Conservation (phyloP, 306 rosid species). For the Chamaecrista fasciculata region DNA sequence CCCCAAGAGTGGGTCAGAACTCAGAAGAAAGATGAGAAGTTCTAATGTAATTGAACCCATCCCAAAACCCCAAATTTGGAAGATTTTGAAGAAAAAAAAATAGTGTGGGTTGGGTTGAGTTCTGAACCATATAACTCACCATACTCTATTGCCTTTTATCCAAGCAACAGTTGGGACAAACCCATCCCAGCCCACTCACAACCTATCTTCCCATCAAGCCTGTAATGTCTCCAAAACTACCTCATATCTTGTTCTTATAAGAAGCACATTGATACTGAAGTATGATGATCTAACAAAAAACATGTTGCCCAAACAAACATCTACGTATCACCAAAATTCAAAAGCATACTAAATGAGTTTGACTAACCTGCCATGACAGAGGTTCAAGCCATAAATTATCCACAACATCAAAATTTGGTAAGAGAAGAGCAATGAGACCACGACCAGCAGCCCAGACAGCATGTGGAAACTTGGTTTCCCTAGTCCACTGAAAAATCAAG, state of each 20-base stretch:
- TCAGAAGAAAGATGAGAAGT: too few relatives aligned
- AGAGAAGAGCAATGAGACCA: conserved; percentile 72
- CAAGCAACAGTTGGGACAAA: too few relatives aligned
- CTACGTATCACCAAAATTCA: background rate
- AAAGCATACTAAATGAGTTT: conserved; percentile 23
- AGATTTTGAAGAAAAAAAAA: too few relatives aligned
- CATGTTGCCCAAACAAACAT: background rate
- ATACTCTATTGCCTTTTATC: too few relatives aligned
- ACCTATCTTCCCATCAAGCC: too few relatives aligned
- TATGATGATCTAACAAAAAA: background rate
- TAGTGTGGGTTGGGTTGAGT: too few relatives aligned
- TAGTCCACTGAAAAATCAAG: conserved; percentile 73
- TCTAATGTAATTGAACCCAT: too few relatives aligned
- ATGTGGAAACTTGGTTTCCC: conserved; percentile 86
- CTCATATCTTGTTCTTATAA: conserved; percentile 4
- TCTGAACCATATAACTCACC: too few relatives aligned
- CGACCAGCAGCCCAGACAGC: conserved; percentile 99
- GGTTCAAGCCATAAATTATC: conserved; percentile 97
- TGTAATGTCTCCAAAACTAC: background rate
- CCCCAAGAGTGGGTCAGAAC: background rate
- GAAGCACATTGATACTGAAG: conserved; percentile 11
- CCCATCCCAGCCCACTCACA: too few relatives aligned
- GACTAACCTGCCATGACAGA: conserved; percentile 90
- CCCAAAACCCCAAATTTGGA: too few relatives aligned
- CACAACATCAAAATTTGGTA: conserved; percentile 86